phyloP scores from a whole-genome alignment of 345 rosid genomes.

The Litchi chinensis region DNA sequence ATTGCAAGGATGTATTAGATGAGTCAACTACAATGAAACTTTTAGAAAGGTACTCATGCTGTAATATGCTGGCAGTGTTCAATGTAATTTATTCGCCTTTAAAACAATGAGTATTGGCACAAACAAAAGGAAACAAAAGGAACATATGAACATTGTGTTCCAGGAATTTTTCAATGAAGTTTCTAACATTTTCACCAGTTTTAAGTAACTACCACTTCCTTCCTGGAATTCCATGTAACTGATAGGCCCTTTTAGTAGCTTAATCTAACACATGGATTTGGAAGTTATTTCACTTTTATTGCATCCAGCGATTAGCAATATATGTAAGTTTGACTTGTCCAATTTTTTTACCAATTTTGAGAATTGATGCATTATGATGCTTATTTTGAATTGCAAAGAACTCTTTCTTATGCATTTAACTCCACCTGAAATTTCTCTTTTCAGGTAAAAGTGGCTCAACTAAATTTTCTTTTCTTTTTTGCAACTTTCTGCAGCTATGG shows the following conservation, averaged over 20 bases:
- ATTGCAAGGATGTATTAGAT: conserved; percentile 93
- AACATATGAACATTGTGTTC: not conserved
- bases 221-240: conserved; percentile 9
- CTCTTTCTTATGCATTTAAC: not conserved
- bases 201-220: not conserved
- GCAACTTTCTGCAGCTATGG: conserved; percentile 77
- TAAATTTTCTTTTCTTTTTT: conserved; percentile 15
- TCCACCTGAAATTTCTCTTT: conserved; percentile 3
- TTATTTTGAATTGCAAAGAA: not conserved
- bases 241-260: not conserved
- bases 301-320: not conserved
- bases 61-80: not conserved
- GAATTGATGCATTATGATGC: conserved; percentile 7
- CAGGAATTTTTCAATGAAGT: not conserved
- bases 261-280: not conserved
- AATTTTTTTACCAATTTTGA: not conserved
- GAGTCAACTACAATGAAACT: conserved; percentile 98
- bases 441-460: not conserved
- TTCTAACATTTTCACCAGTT: not conserved
- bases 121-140: not conserved
- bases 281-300: not conserved
- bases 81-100: conserved; percentile 11
- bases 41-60: conserved; percentile 71
- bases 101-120: not conserved
- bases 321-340: not conserved